Conservation (phyloP, 1,284 basidiomycete genomes). For the Ganoderma boninense region DNA sequence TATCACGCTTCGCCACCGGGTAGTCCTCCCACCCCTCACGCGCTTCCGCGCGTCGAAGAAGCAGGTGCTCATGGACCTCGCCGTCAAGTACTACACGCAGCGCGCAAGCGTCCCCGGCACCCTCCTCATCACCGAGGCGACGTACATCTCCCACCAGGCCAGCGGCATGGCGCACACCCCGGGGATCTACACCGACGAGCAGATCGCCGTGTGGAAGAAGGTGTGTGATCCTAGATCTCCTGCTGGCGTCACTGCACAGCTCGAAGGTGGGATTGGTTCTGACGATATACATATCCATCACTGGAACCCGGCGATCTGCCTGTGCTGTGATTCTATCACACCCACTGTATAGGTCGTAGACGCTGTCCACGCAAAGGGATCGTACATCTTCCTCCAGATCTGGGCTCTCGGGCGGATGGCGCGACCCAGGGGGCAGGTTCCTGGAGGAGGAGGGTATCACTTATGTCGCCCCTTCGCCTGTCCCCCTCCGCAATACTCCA, state of each 20-base stretch:
- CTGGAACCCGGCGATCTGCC: background rate
- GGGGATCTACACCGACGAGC: constrained; percentile 52
- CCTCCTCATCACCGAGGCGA: constrained; percentile 58
- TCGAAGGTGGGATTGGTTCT: background rate
- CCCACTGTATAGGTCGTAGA: constrained; percentile 27
- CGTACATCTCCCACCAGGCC: constrained; percentile 50
- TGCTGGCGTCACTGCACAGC: background rate
- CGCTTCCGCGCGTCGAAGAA: constrained; percentile 43
- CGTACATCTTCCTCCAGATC: constrained; percentile 50
- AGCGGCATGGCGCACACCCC: constrained; percentile 48
- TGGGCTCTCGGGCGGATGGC: constrained; percentile 38
- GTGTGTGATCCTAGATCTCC: constrained; percentile 33
- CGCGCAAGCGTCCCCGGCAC: constrained; percentile 53
- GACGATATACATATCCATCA: background rate
- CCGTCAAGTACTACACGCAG: constrained; percentile 57
- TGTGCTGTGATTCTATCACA: background rate
- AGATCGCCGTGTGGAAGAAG: constrained; percentile 56
- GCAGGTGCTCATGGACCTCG: constrained; percentile 42
- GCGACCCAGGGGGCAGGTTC: background rate
- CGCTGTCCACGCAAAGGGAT: constrained; percentile 36
- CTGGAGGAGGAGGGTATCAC: background rate
- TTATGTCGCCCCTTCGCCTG: background rate
- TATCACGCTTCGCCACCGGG: constrained; percentile 50
- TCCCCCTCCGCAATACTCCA: background rate
- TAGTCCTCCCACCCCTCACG: constrained; percentile 60